A percentile compares a stretch with the other conserved stretches of the same genome.
Evolutionary conservation across 2,329 filamentous ascomycete species (phyloP).

Genomic region (Penicillium fuscoglaucum): DNA sequence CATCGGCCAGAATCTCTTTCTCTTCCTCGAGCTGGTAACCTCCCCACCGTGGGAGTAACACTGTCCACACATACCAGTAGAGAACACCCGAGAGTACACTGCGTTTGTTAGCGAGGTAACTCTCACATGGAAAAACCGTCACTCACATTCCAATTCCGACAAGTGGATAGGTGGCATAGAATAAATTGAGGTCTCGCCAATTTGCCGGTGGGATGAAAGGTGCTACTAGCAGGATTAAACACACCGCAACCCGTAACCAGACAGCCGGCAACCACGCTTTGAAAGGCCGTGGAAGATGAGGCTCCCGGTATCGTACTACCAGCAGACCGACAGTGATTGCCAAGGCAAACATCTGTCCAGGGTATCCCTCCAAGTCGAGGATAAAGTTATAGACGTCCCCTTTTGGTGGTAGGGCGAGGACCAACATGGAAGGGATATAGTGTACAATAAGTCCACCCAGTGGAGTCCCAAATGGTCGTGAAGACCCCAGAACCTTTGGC

Average conservation of each 20-base stretch:
- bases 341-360: constrained; percentile 61
- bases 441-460: constrained; percentile 68
- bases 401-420: constrained; percentile 65
- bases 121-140: not conserved
- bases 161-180: constrained; percentile 56
- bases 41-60: constrained; percentile 59
- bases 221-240: constrained; percentile 57
- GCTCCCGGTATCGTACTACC: constrained; percentile 59
- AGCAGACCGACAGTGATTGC: constrained; percentile 60
- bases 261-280: constrained; percentile 64
- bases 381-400: constrained; percentile 71
- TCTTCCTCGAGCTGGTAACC: constrained; percentile 65
- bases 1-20: constrained; percentile 61
- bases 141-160: constrained; percentile 51
- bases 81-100: constrained; percentile 60
- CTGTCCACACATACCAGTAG: constrained; percentile 71
- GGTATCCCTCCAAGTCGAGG: constrained; percentile 69
- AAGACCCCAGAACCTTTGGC: constrained; percentile 60
- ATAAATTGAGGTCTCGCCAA: constrained; percentile 49
- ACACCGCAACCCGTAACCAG: constrained; percentile 55
- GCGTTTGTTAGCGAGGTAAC: constrained; percentile 13
- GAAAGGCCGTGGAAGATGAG: constrained; percentile 64
- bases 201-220: constrained; percentile 62
- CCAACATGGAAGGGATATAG: constrained; percentile 66
- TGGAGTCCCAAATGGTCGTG: constrained; percentile 66